phyloP scores from a whole-genome alignment of 1,139 yeast species.

The Hyphopichia wangnamkhiaoensis region DNA sequence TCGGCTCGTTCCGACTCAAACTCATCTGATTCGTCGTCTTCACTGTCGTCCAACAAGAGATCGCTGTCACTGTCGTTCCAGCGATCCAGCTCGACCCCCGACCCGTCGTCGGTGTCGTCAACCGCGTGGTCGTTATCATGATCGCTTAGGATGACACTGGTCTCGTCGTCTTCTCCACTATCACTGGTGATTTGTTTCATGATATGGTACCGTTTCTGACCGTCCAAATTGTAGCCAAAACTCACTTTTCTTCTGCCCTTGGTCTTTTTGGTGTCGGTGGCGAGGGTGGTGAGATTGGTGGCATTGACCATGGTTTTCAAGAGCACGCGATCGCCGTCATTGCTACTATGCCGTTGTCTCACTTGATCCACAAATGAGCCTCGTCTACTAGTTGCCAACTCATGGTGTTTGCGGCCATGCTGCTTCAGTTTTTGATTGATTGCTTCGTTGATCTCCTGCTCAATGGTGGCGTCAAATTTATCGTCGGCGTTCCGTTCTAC shows the following conservation, averaged over 20 bases:
- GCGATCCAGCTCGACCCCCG: too few relatives aligned
- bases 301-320: conserved; percentile 31
- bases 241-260: conserved; percentile 33
- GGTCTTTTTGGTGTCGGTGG: too few relatives aligned
- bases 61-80: too few relatives aligned
- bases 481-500: conserved; percentile 32
- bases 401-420: conserved; percentile 8
- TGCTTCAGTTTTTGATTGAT: conserved; percentile 7
- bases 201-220: conserved; percentile 3
- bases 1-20: conserved; percentile 19
- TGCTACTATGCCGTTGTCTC: conserved; percentile 1
- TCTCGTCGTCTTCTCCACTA: conserved; percentile 4
- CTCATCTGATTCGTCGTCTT: conserved; percentile 17
- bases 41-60: conserved; percentile 4
- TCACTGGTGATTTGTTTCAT: conserved; percentile 8
- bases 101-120: too few relatives aligned
- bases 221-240: conserved; percentile 27
- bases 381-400: conserved; percentile 1
- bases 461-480: conserved; percentile 31
- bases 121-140: conserved; percentile 8
- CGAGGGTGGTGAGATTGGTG: conserved; percentile 20
- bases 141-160: neutral
- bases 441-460: conserved; percentile 14
- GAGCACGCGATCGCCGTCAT: conserved; percentile 13
- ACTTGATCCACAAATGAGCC: neutral